phyloP scores from a whole-genome alignment of 1,139 yeast species.

The Geotrichum candidum region DNA sequence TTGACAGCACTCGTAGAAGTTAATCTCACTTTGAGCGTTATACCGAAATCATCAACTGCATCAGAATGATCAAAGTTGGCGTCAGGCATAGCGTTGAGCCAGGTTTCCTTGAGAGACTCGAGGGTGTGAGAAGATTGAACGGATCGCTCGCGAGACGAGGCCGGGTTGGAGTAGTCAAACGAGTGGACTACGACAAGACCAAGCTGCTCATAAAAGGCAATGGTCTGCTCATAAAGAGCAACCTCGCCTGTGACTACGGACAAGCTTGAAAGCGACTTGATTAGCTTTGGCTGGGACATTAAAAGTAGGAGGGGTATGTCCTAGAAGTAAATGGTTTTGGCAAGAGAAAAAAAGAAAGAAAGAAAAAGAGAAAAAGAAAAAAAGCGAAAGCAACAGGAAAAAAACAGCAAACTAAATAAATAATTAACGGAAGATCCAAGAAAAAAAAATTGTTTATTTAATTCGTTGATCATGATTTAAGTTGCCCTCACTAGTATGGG shows the following conservation, averaged over 20 bases:
- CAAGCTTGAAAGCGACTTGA: slow-evolving; percentile 40
- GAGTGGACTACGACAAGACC: slow-evolving; percentile 52
- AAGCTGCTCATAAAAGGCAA: slow-evolving; percentile 49
- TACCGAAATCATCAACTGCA: slow-evolving; percentile 31
- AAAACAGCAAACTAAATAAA: background rate
- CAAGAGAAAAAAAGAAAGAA: background rate
- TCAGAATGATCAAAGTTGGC: slow-evolving; percentile 11
- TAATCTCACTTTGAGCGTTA: slow-evolving; percentile 34
- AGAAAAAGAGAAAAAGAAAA: background rate
- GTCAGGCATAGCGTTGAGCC: slow-evolving; percentile 27
- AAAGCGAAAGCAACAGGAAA: background rate
- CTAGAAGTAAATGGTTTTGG: background rate
- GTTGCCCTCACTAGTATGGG: background rate
- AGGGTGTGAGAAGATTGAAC: slow-evolving; percentile 28
- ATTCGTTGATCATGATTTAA: background rate
- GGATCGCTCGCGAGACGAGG: slow-evolving; percentile 26
- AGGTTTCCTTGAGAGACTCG: slow-evolving; percentile 26
- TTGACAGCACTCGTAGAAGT: slow-evolving; percentile 24
- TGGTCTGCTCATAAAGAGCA: slow-evolving; percentile 41
- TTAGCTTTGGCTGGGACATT: slow-evolving; percentile 13
- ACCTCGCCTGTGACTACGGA: slow-evolving; percentile 55
- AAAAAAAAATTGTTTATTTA: background rate
- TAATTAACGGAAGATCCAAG: background rate
- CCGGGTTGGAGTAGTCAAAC: slow-evolving; percentile 33
- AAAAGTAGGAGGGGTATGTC: background rate